phyloP scores from a whole-genome alignment of 768 basidiomycete species.

The Leccinum olivaceopallidum region DNA sequence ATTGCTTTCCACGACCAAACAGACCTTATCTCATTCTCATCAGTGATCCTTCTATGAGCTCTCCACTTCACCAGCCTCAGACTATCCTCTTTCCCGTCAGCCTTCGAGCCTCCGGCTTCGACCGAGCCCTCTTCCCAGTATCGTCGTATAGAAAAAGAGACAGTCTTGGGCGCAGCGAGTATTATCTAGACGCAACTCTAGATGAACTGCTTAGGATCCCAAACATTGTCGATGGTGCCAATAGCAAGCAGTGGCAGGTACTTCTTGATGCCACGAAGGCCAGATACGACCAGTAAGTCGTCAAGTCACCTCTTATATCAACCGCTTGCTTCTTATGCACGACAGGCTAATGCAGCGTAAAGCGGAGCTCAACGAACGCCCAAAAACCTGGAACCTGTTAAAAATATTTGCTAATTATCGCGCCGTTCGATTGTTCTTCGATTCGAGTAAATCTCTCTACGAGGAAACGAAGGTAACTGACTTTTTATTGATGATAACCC shows the following conservation, averaged over 20 bases:
- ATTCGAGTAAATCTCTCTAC: slow-evolving; percentile 3
- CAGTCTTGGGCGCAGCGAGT: not conserved
- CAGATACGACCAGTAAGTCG: slow-evolving; percentile 10
- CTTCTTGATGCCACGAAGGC: not conserved
- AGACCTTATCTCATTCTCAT: not conserved
- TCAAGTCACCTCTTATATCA: not conserved
- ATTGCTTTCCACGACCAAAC: not conserved
- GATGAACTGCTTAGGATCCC: slow-evolving; percentile 9
- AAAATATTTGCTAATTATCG: slow-evolving; percentile 7
- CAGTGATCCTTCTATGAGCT: not conserved
- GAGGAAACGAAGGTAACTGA: not conserved
- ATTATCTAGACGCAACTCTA: slow-evolving; percentile 14
- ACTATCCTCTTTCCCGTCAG: slow-evolving; percentile 3
- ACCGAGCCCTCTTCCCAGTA: slow-evolving; percentile 12
- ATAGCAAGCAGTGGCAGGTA: not conserved
- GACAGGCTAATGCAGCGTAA: slow-evolving; percentile 3
- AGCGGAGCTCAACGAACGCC: not conserved
- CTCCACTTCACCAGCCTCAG: not conserved
- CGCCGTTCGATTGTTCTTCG: slow-evolving; percentile 3
- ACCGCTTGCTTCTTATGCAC: not conserved
- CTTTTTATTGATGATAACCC: not conserved
- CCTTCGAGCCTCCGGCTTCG: slow-evolving; percentile 5
- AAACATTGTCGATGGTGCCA: not conserved
- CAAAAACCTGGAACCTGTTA: not conserved
- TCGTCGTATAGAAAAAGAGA: not conserved